These are phyloP conservation scores for Paradendryphiella salina DNA, from an alignment of 2,329 filamentous ascomycete genomes.

Conservation along the genomic window DNA sequence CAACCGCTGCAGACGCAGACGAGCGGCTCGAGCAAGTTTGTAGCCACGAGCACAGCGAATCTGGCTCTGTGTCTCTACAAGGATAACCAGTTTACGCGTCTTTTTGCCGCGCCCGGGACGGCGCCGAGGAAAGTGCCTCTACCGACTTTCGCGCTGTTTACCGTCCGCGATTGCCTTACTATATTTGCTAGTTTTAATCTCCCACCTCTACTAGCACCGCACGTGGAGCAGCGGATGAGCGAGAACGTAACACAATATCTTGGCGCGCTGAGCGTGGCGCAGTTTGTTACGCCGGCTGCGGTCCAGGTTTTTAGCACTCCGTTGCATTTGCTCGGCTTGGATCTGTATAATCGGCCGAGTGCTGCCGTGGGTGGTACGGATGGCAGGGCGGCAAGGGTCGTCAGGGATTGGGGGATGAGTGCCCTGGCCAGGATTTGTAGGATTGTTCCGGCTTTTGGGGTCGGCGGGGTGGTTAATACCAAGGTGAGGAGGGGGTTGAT, in stretches of 20 bases:
- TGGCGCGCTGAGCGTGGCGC: constrained; percentile 59
- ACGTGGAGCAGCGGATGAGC: constrained; percentile 53
- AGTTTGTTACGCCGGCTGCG: constrained; percentile 77
- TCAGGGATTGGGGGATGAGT: constrained; percentile 75
- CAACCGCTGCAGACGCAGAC: constrained; percentile 71
- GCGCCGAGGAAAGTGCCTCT: constrained; percentile 61
- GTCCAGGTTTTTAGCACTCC: constrained; percentile 82
- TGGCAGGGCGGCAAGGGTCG: constrained; percentile 65
- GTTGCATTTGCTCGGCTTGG: constrained; percentile 80
- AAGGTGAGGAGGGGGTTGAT: constrained; percentile 71
- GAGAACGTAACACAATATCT: constrained; percentile 59
- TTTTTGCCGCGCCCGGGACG: constrained; percentile 68
- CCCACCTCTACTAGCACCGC: constrained; percentile 74
- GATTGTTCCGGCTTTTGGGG: constrained; percentile 85
- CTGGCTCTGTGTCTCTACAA: constrained; percentile 87
- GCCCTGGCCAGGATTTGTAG: constrained; percentile 75
- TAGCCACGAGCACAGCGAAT: constrained; percentile 78
- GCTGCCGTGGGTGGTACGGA: constrained; percentile 59
- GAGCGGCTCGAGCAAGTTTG: constrained; percentile 77
- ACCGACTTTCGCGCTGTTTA: constrained; percentile 76
- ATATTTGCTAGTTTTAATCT: constrained; percentile 93
- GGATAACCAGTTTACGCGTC: constrained; percentile 78
- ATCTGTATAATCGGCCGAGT: constrained; percentile 75
- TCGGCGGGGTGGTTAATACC: constrained; percentile 83
- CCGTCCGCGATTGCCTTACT: constrained; percentile 79